These are phyloP conservation scores for Hericium coralloides DNA, from an alignment of 768 basidiomycete genomes.

Conservation along the genomic window DNA sequence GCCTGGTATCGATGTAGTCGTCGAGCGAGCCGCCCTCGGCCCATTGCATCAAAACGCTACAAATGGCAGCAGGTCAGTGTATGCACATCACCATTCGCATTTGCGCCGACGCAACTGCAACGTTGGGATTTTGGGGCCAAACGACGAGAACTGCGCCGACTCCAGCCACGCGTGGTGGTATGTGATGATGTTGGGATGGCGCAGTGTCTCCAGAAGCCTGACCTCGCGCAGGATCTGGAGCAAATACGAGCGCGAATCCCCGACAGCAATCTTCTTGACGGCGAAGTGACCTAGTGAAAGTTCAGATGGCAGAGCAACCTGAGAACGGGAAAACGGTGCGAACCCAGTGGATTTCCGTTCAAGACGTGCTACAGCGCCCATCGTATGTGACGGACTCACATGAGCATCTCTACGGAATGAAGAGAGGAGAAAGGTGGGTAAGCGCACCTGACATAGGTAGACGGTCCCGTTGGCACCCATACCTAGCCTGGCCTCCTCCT, in stretches of 20 bases:
- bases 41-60: conserved; percentile 87
- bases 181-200: conserved; percentile 89
- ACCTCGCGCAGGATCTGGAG: conserved; percentile 81
- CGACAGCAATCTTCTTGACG: conserved; percentile 94
- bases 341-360: conserved; percentile 79
- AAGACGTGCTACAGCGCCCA: conserved; percentile 57
- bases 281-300: conserved; percentile 64
- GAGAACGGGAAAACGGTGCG: conserved; percentile 6
- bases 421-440: not conserved
- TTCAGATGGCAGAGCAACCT: not conserved
- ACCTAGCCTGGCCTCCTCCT: conserved; percentile 80
- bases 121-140: conserved; percentile 83
- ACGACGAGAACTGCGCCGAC: conserved; percentile 73
- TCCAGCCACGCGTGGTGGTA: conserved; percentile 97
- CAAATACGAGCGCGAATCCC: conserved; percentile 81
- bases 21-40: conserved; percentile 85
- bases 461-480: conserved; percentile 96
- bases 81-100: not conserved
- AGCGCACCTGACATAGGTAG: conserved; percentile 71
- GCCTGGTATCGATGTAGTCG: conserved; percentile 75
- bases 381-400: not conserved
- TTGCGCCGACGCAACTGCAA: conserved; percentile 54
- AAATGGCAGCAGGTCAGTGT: not conserved
- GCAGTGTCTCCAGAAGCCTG: conserved; percentile 73
- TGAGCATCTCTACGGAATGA: not conserved